Percentiles rank a stretch among this genome's conserved stretches.
These are phyloP conservation scores for Irpex lacteus DNA, from an alignment of 1,284 basidiomycete genomes.

Conservation along the genomic window DNA sequence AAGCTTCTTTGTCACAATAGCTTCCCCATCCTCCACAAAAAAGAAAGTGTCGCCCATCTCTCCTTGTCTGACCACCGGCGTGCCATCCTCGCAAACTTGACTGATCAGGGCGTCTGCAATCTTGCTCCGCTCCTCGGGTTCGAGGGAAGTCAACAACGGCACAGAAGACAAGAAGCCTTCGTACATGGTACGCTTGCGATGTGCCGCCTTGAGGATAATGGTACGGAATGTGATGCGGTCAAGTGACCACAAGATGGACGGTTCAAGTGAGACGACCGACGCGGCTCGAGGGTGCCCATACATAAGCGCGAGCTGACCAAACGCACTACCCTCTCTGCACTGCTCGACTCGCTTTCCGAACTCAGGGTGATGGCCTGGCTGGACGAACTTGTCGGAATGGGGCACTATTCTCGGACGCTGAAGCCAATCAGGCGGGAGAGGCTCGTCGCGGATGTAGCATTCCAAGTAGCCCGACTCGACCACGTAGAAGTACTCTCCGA, in stretches of 20 bases:
- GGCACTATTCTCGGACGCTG: constrained; percentile 32
- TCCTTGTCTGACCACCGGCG: constrained; percentile 87
- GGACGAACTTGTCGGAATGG: constrained; percentile 53
- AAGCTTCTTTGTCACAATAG: constrained; percentile 78
- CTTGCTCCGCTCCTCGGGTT: constrained; percentile 89
- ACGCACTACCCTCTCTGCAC: constrained; percentile 84
- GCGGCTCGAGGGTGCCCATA: constrained; percentile 96
- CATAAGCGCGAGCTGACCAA: constrained; percentile 97
- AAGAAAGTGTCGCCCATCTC: constrained; percentile 97
- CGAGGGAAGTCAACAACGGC: constrained; percentile 82
- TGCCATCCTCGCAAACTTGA: constrained; percentile 78
- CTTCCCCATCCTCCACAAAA: constrained; percentile 93
- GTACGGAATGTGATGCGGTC: constrained; percentile 98
- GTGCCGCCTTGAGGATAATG: constrained; percentile 90
- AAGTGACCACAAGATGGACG: constrained; percentile 90
- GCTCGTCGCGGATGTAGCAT: constrained; percentile 79
- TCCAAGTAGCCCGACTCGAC: constrained; percentile 89
- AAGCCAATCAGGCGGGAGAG: constrained; percentile 56
- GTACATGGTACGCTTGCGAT: constrained; percentile 90
- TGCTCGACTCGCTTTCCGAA: constrained; percentile 85
- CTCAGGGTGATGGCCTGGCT: constrained; percentile 62
- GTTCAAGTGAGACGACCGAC: constrained; percentile 83
- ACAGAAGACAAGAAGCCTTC: constrained; percentile 95
- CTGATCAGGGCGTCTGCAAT: constrained; percentile 95
- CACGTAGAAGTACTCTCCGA: constrained; percentile 97